phyloP scores from a whole-genome alignment of 2,329 filamentous ascomycete genomes.

The Zarea fungicola region DNA sequence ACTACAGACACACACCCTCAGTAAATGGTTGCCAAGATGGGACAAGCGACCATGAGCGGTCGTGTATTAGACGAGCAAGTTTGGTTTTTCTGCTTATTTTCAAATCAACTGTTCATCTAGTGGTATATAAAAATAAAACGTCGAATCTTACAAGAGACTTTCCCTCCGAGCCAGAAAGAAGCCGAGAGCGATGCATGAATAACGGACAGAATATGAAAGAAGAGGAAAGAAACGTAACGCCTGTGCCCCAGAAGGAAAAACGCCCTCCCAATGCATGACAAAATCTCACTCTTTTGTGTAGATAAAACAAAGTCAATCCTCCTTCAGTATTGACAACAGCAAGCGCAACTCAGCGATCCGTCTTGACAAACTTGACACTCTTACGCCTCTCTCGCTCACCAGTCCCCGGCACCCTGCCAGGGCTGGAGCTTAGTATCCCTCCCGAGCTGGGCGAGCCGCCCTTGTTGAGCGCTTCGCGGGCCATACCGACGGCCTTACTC shows the following conservation, averaged over 20 bases:
- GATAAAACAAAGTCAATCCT: no score
- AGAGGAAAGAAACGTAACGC: no score
- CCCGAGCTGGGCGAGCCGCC: constrained; percentile 16
- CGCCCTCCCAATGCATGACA: background rate
- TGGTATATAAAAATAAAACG: background rate
- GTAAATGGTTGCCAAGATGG: no score
- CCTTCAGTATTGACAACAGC: no score
- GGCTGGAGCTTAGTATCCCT: constrained; percentile 47
- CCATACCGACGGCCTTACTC: constrained; percentile 56
- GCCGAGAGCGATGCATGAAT: no score
- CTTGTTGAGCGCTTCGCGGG: constrained; percentile 46
- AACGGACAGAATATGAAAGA: background rate
- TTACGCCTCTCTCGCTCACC: constrained; percentile 52
- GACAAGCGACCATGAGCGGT: no score
- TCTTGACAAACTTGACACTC: constrained; percentile 57
- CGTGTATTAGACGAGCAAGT: background rate
- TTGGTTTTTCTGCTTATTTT: background rate
- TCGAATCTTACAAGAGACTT: constrained; percentile 8
- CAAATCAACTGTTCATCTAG: background rate
- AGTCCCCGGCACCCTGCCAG: constrained; percentile 31
- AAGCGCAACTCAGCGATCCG: constrained; percentile 23
- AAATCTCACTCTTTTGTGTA: no score
- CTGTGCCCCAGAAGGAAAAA: no score
- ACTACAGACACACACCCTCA: no score
- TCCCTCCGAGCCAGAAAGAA: background rate